Conservation (phyloP, 257 asterid species). For the Solanum lignicaule region DNA sequence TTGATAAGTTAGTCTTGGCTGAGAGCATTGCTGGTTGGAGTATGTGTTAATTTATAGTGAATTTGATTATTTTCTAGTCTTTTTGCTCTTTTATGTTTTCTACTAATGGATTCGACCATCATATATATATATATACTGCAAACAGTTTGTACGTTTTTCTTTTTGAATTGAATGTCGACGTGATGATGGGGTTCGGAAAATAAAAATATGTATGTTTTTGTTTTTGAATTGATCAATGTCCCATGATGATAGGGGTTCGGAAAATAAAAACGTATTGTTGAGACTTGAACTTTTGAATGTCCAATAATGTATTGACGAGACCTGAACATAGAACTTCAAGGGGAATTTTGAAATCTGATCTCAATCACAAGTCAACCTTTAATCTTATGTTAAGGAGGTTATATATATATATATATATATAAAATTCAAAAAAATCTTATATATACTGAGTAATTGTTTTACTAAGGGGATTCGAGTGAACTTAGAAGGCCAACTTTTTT, state of each 20-base stretch:
- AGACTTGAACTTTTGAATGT: not conserved
- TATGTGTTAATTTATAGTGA: not conserved
- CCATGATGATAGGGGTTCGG: not conserved
- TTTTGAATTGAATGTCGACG: not conserved
- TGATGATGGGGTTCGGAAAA: not conserved
- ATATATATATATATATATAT: no score
- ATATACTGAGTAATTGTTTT: no score
- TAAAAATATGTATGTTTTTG: not conserved
- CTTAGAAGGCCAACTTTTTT: not conserved
- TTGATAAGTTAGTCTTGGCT: conserved; percentile 41
- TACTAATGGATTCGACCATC: not conserved
- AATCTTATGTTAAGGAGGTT: not conserved
- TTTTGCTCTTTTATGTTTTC: not conserved
- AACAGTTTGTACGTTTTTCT: not conserved
- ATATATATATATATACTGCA: not conserved
- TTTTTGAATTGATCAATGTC: not conserved
- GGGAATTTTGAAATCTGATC: no score
- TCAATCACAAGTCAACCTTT: not conserved
- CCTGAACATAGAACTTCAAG: no score
- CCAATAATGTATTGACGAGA: no score
- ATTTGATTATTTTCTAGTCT: not conserved
- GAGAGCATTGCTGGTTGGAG: conserved; percentile 29
- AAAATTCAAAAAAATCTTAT: no score
- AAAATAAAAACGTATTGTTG: not conserved
- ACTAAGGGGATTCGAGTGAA: no score